These are phyloP conservation scores for Globisporangium nunn DNA, from an alignment of 352 stramenopile species.

Conservation along the genomic window DNA sequence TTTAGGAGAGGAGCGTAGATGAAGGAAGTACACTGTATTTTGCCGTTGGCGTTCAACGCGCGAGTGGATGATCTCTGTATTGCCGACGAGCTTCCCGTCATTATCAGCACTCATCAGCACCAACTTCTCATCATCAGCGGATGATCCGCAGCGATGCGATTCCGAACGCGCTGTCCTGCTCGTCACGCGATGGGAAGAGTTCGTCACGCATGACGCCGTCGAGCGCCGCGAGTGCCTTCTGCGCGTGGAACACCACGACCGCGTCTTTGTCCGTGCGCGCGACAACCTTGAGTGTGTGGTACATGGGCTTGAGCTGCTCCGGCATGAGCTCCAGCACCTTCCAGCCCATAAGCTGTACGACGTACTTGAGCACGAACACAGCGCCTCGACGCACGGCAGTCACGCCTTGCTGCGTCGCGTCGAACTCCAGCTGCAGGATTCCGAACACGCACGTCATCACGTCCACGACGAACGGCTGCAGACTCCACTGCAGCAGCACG, in stretches of 20 bases:
- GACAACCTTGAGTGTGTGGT: constrained; percentile 73
- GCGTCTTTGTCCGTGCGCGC: constrained; percentile 46
- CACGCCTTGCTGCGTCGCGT: constrained; percentile 20
- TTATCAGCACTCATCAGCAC: neutral
- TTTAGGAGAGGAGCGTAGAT: neutral
- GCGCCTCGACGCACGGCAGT: constrained; percentile 64
- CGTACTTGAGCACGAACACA: constrained; percentile 70
- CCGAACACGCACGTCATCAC: constrained; percentile 76
- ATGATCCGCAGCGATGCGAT: constrained; percentile 51
- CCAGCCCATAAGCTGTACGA: constrained; percentile 68
- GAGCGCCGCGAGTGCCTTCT: constrained; percentile 40
- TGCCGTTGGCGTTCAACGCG: too few species aligned
- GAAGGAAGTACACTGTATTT: neutral
- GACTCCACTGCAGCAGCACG: constrained; percentile 58
- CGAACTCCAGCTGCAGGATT: constrained; percentile 69
- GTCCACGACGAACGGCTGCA: constrained; percentile 65
- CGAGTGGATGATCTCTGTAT: neutral
- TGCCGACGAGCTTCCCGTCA: too few species aligned
- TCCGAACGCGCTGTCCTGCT: constrained; percentile 28
- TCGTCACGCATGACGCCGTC: constrained; percentile 66
- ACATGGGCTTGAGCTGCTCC: constrained; percentile 64
- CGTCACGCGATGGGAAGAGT: constrained; percentile 43
- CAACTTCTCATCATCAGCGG: constrained; percentile 6
- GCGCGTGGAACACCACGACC: constrained; percentile 64
- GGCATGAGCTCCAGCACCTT: constrained; percentile 70